phyloP scores from a whole-genome alignment of 176 grass and related monocot species.

The Ensete glaucum region DNA sequence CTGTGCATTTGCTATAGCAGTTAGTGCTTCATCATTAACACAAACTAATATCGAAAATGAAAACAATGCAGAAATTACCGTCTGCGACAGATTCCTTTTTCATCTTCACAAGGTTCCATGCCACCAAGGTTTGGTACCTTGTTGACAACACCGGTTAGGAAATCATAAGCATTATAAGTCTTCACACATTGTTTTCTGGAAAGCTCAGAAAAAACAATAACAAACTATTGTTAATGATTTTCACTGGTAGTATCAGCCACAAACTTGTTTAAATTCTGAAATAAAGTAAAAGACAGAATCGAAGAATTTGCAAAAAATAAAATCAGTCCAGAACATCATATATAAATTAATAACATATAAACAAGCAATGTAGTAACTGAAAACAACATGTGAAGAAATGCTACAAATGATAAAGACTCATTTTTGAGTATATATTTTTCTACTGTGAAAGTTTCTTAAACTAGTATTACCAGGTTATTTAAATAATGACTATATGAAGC shows the following conservation, averaged over 20 bases:
- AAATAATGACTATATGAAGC: neutral
- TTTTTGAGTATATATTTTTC: neutral
- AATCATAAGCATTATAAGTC: conserved; percentile 93
- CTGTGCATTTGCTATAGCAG: neutral
- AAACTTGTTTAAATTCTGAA: neutral
- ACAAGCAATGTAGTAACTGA: neutral
- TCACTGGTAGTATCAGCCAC: neutral
- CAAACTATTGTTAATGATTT: neutral
- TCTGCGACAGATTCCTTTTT: conserved; percentile 75
- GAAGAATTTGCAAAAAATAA: neutral
- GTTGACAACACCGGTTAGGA: conserved; percentile 87
- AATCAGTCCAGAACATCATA: neutral
- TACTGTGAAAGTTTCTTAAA: neutral
- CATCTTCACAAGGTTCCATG: conserved; percentile 68
- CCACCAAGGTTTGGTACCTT: conserved; percentile 93
- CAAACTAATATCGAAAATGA: neutral
- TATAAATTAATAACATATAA: neutral
- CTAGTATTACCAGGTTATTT: too few species aligned
- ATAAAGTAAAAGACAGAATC: neutral
- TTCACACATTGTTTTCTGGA: conserved; percentile 99
- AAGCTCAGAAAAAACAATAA: conserved; percentile 24
- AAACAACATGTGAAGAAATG: neutral
- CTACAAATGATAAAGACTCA: neutral
- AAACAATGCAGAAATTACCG: conserved; percentile 30
- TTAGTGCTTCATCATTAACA: conserved; percentile 1